Evolutionary conservation across 805 yeast genomes (phyloP), one percentile per base, ranked within the genome.

Genomic region (Candida namnaoensis): DNA sequence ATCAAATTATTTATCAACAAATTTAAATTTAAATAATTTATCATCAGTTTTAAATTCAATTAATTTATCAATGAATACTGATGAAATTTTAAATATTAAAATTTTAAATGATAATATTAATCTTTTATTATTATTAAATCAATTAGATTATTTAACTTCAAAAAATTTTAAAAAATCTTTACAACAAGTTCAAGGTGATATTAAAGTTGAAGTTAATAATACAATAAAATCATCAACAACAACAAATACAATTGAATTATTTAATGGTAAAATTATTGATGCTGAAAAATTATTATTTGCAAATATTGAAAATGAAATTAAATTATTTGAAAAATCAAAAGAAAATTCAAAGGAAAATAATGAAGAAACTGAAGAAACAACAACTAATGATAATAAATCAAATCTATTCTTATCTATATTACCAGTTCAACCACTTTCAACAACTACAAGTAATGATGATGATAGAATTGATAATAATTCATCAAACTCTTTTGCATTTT

Each of bases 211-310:
- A 44, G 76, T 81, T 12, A 71, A 69, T 44, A 80, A 80, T 50
- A 65, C 67, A 19, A 19, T 3, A 53, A 68, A 69, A 11, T 66
- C 65, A n/a, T 60, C 64, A 8, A 52, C 50, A 3, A 62, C 52
- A 30, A 49, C 42, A 36, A 58, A 55, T 28, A 75, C 76, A 38
- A 72, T 91, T 52, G 82, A 82, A 47, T 59, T 85, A 50, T 87
- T 88, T 56, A 65, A 72, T 19, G 97, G 97, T 8, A 82, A 83
- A 47, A 53, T 78, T 1, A 74, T 78, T 36, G 95, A 88, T 58
- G 97, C 93, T 12, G 95, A 85, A 53, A 91, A 93, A 59, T 72
- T 93, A 44, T 83, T 95, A 35, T 71, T 76, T 52, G 98, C 97
- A 5, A 90, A 88, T 56, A 71, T 91, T 51, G 96, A 88, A 28